Percentiles rank a stretch among this genome's conserved stretches.
These are phyloP conservation scores for Colletotrichum sp. DNA, from an alignment of 2,329 filamentous ascomycete species.

Conservation along the genomic window DNA sequence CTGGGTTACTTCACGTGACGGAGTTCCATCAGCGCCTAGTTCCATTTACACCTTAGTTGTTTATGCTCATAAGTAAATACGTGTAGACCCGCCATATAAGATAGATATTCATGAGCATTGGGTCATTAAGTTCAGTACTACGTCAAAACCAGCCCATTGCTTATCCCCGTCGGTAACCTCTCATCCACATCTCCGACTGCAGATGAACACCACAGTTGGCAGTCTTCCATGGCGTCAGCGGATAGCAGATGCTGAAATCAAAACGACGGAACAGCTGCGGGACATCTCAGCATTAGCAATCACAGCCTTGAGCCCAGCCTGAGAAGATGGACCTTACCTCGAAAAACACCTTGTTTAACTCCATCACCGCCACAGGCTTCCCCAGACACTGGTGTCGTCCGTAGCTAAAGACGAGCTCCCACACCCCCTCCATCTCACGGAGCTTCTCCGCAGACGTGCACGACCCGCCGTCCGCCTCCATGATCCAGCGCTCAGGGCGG, in stretches of 20 bases:
- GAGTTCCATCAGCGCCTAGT: background rate
- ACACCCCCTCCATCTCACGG: conserved; percentile 36
- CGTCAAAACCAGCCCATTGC: background rate
- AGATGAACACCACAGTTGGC: conserved; percentile 33
- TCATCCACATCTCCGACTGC: conserved; percentile 33
- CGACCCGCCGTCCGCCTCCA: conserved; percentile 20
- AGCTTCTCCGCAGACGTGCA: conserved; percentile 28
- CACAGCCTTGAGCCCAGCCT: background rate
- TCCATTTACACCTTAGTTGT: background rate
- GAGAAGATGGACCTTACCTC: conserved; percentile 34
- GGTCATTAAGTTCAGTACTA: background rate
- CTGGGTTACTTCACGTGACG: background rate
- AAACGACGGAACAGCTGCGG: conserved; percentile 32
- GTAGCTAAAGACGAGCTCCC: conserved; percentile 43
- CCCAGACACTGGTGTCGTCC: conserved; percentile 43
- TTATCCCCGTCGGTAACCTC: background rate
- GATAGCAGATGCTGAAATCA: conserved; percentile 34
- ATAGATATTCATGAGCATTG: rapidly evolving
- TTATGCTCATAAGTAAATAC: background rate
- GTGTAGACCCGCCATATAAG: background rate
- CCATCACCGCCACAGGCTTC: conserved; percentile 39
- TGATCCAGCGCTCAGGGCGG: conserved; percentile 41
- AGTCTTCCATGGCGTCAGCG: conserved; percentile 34
- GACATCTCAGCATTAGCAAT: background rate
- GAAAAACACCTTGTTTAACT: conserved; percentile 44